Evolutionary conservation across 169 alveolate genomes (phyloP), one percentile per base, ranked within the genome.

Genomic region (Plasmodium inui): DNA sequence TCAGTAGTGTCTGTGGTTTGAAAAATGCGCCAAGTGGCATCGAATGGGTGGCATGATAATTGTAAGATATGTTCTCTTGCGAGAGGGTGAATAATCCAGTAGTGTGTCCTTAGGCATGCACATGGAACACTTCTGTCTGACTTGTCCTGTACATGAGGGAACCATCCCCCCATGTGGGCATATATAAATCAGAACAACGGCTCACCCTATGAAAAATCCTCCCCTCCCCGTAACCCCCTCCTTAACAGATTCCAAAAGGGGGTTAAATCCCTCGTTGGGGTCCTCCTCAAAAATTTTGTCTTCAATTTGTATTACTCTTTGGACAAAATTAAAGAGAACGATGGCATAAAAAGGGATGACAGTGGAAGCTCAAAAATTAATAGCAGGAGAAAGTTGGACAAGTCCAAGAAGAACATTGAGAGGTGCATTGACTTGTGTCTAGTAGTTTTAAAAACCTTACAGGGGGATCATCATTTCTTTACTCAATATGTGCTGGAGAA

Each of bases 351-450:
- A 17, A 67, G 32, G 10, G 30, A 28, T 9, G 53, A 30, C 71
- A 67, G 76, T 8, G 32, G 37, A 19, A 22, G 3, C 17, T 26
- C 26, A 30, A 39, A 89, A 26, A n/a, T 46, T 10, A 34, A 53
- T 1, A 55, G 53, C 32, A 14, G 39, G 32, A 44, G 50, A 44
- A 79, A 46, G 22, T 79, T 79, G 34, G 94, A 79, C 30, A 89
- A 89, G 72, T 55, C 83, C 9, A 89, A 78, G 73, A 89, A 73
- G 82, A 89, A 89, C 50, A 89, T 89, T 37, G 94, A 89, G 30
- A 89, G 79, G 34, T 39, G 26, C 72, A 78, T 89, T 57, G 46
- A 79, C 71, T 79, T 89, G 82, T 57, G 83, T 89, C 37, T 89
- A 41, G 53, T 46, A 30, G 53, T 89, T 17, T 61, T 89, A 34